Conservation (phyloP, 768 basidiomycete genomes). For the Rickenella mellea region DNA sequence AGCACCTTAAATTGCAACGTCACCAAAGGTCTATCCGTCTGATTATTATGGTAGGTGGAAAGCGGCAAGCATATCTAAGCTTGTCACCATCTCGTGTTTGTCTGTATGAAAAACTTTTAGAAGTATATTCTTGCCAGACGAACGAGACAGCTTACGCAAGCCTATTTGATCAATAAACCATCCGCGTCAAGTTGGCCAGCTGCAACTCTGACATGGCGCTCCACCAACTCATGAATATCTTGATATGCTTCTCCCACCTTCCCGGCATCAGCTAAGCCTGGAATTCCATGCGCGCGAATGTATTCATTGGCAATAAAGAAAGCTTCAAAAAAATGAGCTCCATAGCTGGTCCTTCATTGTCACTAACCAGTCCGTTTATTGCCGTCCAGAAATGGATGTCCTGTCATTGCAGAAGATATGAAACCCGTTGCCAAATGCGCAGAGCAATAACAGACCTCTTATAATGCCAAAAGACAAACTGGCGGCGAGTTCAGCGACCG, state of each 20-base stretch:
- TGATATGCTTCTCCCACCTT: not conserved
- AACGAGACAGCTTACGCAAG: too few relatives aligned
- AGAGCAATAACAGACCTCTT: constrained; percentile 8
- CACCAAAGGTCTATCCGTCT: too few relatives aligned
- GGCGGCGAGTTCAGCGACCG: constrained; percentile 19
- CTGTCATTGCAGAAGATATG: constrained; percentile 9
- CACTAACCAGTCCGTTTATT: constrained; percentile 22
- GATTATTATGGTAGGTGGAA: too few relatives aligned
- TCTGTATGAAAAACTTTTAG: too few relatives aligned
- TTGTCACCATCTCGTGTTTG: too few relatives aligned
- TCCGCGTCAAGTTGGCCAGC: constrained; percentile 12
- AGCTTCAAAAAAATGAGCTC: too few relatives aligned
- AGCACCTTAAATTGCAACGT: too few relatives aligned
- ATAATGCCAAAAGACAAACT: constrained; percentile 24
- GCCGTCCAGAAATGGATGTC: constrained; percentile 20
- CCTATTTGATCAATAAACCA: constrained; percentile 8
- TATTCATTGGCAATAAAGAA: constrained; percentile 26
- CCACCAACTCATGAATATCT: constrained; percentile 4
- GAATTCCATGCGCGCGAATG: constrained; percentile 20
- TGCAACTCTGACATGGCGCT: constrained; percentile 13
- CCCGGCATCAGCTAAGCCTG: constrained; percentile 15
- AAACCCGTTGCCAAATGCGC: not conserved
- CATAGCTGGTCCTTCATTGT: too few relatives aligned
- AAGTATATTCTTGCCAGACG: too few relatives aligned
- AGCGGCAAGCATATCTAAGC: too few relatives aligned